Base-by-base conservation (phyloP, 257 asterid genomes). In the Fraxinus cuspidata region DNA sequence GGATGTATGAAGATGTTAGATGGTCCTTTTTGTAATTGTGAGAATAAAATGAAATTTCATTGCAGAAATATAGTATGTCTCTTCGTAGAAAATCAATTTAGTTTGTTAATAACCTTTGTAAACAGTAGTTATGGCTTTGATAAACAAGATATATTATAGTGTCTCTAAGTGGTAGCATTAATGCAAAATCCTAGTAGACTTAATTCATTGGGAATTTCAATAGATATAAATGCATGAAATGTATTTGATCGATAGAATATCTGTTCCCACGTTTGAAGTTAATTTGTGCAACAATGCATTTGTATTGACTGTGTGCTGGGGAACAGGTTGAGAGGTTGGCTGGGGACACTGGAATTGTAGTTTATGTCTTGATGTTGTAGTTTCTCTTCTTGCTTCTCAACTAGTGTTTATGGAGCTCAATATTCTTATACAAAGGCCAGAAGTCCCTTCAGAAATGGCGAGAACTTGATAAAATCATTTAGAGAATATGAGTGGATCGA, bases 371-470 rank as follows among this genome's bases (percentile, higher is more conserved):
- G 63, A 18, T 51, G 63, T 51, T 51, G 21, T n/a, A 19, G 21
- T 16, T 51, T n/a, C 63, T 51, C 25, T 40, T 40, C 23, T 23
- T 58, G 31, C 29, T 58, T 58, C 67, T 58, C 13, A n/a, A 23
- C 67, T 28, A 23, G 28, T 70, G 42, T 68, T 68, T 78, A 82
- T 75, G 77, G 73, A 47, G 2, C 28, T 49, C 18, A 75, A 78
- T 21, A 16, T 71, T 58, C 60, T 77, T 18, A 34, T 28, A 53
- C 65, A 63, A 56, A 75, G 77, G 74, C 11, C 23, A 73, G 40
- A 78, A 82, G 71, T 63, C 75, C 58, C 67, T 78, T 60, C 79
- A 74, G 74, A 82, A 70, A 35, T 82, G 85, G 83, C 79, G 75
- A n/a, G 85, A 82, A 5, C 85, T 80, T 7, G 77, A 78, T 21